Evolutionary conservation across 345 rosid species (phyloP).

Genomic region (Eucalyptus cloeziana): DNA sequence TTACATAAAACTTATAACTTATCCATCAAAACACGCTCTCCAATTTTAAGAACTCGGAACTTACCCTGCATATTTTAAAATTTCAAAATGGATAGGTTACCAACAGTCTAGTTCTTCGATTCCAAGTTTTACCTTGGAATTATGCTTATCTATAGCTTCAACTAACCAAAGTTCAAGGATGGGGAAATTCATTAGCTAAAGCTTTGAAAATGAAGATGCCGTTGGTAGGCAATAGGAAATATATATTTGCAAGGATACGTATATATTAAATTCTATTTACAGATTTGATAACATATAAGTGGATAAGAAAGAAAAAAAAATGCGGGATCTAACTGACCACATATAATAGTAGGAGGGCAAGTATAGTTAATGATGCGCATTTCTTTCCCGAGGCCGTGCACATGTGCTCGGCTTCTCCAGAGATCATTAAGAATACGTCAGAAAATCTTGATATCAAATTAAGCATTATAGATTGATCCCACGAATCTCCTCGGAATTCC

Average conservation of each 20-base stretch:
- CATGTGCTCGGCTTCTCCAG: background rate
- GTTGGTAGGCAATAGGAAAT: background rate
- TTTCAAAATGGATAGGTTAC: fast-evolving
- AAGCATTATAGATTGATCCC: background rate
- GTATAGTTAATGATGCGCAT: background rate
- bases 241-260: too few species aligned
- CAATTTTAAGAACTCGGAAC: too few species aligned
- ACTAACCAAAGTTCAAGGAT: background rate
- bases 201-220: background rate
- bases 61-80: too few species aligned
- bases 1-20: fast-evolving
- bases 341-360: background rate
- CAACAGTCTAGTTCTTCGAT: too few species aligned
- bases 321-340: background rate
- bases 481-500: background rate
- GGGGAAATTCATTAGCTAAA: background rate
- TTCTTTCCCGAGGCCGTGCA: background rate
- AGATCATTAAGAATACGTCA: background rate
- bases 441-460: background rate
- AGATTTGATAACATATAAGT: background rate
- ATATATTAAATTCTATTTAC: background rate
- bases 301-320: background rate
- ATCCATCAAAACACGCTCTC: too few species aligned
- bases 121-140: too few species aligned
- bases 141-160: background rate